Base-by-base conservation (phyloP, 768 basidiomycete species). In the Rhodotorula diobovata region DNA sequence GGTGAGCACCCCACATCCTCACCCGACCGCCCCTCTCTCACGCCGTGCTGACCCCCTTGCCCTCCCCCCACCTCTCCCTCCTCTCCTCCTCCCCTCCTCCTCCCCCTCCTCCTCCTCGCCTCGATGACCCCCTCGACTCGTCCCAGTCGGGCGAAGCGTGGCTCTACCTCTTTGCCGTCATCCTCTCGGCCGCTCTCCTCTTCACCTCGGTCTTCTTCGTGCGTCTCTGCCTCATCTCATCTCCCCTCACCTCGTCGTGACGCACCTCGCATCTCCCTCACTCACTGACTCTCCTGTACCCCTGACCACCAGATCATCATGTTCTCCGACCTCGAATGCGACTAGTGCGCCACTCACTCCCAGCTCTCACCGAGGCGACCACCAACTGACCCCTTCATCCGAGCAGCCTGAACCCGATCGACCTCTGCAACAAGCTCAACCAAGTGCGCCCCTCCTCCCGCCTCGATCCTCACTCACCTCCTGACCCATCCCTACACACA, bases 161-260 rank as follows among this genome's bases (percentile, higher is more conserved):
- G 95, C 82, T 99, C 74, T 99, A 96, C 84, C 86, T 98, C 77
- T 93, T 97, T 80, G 87, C 92, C 79, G 94, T 97, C 80, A 88
- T 98, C 65, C 88, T 92, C 87, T 90, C 93, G 76, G 95, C 94
- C 30, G 93, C 89, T 45, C 84, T 98, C 70, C 84, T 99, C 70
- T 99, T 99, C 84, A 96, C 93, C 77, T 93, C 93, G 90, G 96
- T 99, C 80, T 99, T 98, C 85, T 99, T 96, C 82, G 95, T 97
- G 78, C 82, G 92, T 89, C 43, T 35, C 50, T 20, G 21, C 34
- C 61, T 32, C 55, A 1, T 3, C 35, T 12, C 32, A 23, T n/a
- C 35, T 39, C 28, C 34, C 23, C 41, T 21, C 34, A 9, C 35
- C 35, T 14, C 34, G 21, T 11, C 23, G 37, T n/a, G 37, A 41